Evolutionary conservation across 495 filamentous ascomycete species (phyloP), one percentile per base, ranked within the genome.

Genomic region (Penicillium argentinense): DNA sequence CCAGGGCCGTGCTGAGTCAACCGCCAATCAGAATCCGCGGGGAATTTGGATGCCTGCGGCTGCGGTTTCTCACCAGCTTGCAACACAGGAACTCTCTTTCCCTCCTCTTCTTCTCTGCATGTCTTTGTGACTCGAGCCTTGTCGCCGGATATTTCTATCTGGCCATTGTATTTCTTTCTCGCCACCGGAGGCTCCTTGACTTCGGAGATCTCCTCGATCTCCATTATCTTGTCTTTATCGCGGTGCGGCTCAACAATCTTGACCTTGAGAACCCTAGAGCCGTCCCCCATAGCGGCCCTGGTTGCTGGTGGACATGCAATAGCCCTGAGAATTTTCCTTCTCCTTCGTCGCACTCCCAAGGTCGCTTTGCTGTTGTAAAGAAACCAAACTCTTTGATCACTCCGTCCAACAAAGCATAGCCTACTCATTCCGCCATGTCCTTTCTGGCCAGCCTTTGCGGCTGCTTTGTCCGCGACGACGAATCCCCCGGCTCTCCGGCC

Each of bases 391-490:
- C 17, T 23, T 38, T 13, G 14, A 39, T 29, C 17, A 2, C 16
- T 16, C 4, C 8, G 19, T 16, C 2, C 18, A 27, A 13, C 16
- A 39, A 25, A 14, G 19, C 25, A n/a, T n/a, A n/a, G n/a, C n/a
- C n/a, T n/a, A n/a, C 16, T 33, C 13, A 28, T 18, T 29, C 23
- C 14, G 23, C n/a, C 42, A 69, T 69, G 66, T 61, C 55, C 6
- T 64, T 66, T 39, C 39, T 69, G 34, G 25, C 50, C n/a, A 42
- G 9, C 8, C 53, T 69, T 5, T 69, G 66, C 38, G 60, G 64
- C 33, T 66, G 62, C 52, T 60, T 65, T 34, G 27, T 42, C 27
- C 51, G 47, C 39, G 18, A 43, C 29, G 42, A n/a, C n/a, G n/a
- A n/a, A n/a, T n/a, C n/a, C n/a, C n/a, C n/a, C n/a, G n/a, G n/a